Percentiles rank a stretch among this genome's conserved stretches.
phyloP scores from a whole-genome alignment of 2,329 filamentous ascomycete genomes.

The Pseudovirgaria hyperparasitica region DNA sequence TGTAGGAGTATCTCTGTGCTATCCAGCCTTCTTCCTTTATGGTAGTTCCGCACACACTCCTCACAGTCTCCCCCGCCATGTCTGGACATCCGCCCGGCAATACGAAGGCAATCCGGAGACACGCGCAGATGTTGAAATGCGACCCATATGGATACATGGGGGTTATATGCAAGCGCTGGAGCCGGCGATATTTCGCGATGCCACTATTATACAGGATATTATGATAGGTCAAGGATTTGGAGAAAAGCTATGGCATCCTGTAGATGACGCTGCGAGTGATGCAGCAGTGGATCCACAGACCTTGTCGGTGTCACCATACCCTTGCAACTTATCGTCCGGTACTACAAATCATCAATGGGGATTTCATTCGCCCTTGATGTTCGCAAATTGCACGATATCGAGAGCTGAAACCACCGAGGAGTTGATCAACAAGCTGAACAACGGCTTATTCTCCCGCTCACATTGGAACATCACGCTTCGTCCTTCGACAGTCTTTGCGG shows the following conservation, averaged over 20 bases:
- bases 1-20: slow-evolving; percentile 56
- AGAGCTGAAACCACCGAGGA: slow-evolving; percentile 49
- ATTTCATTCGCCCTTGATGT: slow-evolving; percentile 71
- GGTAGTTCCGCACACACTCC: slow-evolving; percentile 59
- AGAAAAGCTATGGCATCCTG: slow-evolving; percentile 1
- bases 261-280: slow-evolving; percentile 1
- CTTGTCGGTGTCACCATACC: not conserved
- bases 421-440: slow-evolving; percentile 57
- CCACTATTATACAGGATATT: slow-evolving; percentile 56
- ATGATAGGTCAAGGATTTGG: slow-evolving; percentile 42
- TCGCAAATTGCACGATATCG: slow-evolving; percentile 57
- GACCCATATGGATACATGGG: slow-evolving; percentile 70
- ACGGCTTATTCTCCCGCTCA: slow-evolving; percentile 47
- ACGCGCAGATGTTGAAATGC: slow-evolving; percentile 60
- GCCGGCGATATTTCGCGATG: slow-evolving; percentile 49
- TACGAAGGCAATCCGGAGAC: slow-evolving; percentile 35
- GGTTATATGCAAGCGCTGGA: slow-evolving; percentile 68
- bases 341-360: slow-evolving; percentile 56
- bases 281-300: not conserved
- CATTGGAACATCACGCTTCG: slow-evolving; percentile 61
- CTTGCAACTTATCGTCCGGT: too few relatives aligned
- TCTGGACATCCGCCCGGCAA: slow-evolving; percentile 64
- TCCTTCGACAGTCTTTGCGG: slow-evolving; percentile 69
- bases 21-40: slow-evolving; percentile 64
- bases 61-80: slow-evolving; percentile 62